Base-by-base conservation (phyloP, 106 monocot genomes). In the Chionographis japonica region DNA sequence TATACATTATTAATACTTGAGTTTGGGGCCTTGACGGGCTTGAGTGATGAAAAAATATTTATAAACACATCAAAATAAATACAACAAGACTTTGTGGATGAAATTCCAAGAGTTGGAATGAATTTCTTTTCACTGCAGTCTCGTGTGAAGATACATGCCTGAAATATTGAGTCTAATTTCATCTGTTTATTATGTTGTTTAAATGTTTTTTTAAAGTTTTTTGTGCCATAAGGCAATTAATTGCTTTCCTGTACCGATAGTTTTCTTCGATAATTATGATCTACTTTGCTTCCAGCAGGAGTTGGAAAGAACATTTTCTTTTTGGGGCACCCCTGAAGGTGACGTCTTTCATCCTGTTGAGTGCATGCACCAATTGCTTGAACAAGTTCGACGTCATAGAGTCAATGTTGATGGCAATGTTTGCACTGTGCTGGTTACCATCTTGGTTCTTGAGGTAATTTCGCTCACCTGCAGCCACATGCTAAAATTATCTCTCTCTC, bases 381-480 rank as follows among this genome's bases (percentile, higher is more conserved):
- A 90, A 42, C 85, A 83, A 78, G 86, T 94, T 42, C 80, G 86
- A 35, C 84, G 71, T 9, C 84, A 94, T 67, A 84, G 68, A 82
- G 89, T 94, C 19, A 94, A 94, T 60, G 72, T 94, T 62, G 89
- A 94, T 65, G 86, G 93, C 54, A 94, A 94, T 72, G 78, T 90
- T 65, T 94, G 93, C 69, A 87, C 93, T 39, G 89, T 90, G 42
- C 62, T 94, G 79, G 87, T 94, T 8, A 94, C 93, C 6, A 90
- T 78, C 50, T 72, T 94, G 65, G 94, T 94, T 70, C 89, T 94
- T n/a, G 90, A 94, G 94, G 94, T 94, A 90, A 65, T 50, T 50
- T 62, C 41, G 14, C 11, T 62, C 12, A 6, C 6, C 14, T 17
- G 3, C 6, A n/a, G 60, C 8, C 49, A 14, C 65, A 17, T 20